Conservation (phyloP, 306 rosid species). For the Clitoria ternatea region DNA sequence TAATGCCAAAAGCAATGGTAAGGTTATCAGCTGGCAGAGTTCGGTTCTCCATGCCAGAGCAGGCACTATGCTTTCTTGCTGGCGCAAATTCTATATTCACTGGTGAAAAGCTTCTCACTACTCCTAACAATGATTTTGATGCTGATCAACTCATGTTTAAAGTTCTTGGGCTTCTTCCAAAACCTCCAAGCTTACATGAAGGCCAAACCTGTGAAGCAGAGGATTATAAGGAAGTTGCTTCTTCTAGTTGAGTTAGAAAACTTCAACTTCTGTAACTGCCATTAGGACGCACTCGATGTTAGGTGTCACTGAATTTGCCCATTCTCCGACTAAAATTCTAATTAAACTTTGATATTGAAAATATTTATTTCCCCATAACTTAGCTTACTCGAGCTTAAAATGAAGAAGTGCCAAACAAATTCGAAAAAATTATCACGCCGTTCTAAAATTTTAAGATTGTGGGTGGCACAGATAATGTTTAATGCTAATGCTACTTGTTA, state of each 20-base stretch:
- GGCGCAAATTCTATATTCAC: slow-evolving; percentile 98
- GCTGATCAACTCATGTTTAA: slow-evolving; percentile 72
- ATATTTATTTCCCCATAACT: not conserved
- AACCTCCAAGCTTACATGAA: slow-evolving; percentile 35
- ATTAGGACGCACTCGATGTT: not conserved
- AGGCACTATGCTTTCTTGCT: slow-evolving; percentile 88
- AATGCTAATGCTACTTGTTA: too few species aligned
- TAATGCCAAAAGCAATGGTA: slow-evolving; percentile 95
- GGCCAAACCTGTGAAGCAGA: slow-evolving; percentile 27
- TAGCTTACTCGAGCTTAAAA: not conserved
- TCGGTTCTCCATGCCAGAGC: slow-evolving; percentile 90
- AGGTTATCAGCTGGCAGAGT: slow-evolving; percentile 96
- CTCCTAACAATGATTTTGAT: slow-evolving; percentile 89
- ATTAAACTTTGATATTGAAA: not conserved
- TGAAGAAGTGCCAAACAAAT: not conserved
- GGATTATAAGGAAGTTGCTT: slow-evolving; percentile 34
- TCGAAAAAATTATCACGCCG: too few species aligned
- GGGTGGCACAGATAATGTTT: too few species aligned
- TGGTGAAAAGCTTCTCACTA: slow-evolving; percentile 93
- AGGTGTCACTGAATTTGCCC: not conserved
- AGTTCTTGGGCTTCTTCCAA: slow-evolving; percentile 46
- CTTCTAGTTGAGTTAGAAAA: slow-evolving; percentile 26
- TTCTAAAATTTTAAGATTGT: too few species aligned
- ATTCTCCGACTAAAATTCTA: not conserved
- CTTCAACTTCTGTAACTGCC: not conserved